phyloP scores from a whole-genome alignment of 2,329 filamentous ascomycete species.

The Lasiodiplodia theobromae region DNA sequence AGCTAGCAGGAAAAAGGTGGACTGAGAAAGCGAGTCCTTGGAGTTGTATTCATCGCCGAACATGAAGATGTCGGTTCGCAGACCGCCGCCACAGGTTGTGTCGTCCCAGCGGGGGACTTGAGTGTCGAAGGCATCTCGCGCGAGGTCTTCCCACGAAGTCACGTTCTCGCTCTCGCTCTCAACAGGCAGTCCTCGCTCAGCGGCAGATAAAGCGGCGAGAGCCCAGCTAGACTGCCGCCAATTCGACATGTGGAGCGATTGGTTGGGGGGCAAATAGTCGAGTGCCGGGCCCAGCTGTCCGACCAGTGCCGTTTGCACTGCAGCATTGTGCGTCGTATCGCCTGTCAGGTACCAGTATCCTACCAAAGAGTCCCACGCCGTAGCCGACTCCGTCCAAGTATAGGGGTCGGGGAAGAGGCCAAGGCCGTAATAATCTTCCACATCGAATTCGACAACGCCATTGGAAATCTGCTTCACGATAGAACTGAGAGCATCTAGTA shows the following conservation, averaged over 20 bases:
- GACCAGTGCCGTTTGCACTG: constrained; percentile 52
- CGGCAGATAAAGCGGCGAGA: constrained; percentile 70
- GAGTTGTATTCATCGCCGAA: constrained; percentile 80
- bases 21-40: constrained; percentile 84
- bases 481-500: constrained; percentile 6
- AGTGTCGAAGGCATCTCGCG: constrained; percentile 74
- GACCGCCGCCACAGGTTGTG: constrained; percentile 71
- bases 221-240: constrained; percentile 80
- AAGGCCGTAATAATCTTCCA: constrained; percentile 49
- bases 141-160: constrained; percentile 72
- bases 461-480: constrained; percentile 4
- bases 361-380: constrained; percentile 47
- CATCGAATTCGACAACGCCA: constrained; percentile 10
- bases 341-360: constrained; percentile 57
- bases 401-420: constrained; percentile 53
- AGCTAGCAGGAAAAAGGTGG: constrained; percentile 81
- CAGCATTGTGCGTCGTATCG: constrained; percentile 52
- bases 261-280: constrained; percentile 50
- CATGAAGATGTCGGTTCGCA: constrained; percentile 82
- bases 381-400: constrained; percentile 58
- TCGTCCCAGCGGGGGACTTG: constrained; percentile 75
- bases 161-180: constrained; percentile 48
- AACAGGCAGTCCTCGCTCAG: constrained; percentile 71
- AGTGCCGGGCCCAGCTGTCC: constrained; percentile 51
- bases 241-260: constrained; percentile 50